Evolutionary conservation across 2,329 filamentous ascomycete genomes (phyloP), one percentile per base, ranked within the genome.

Genomic region (Nemania diffusa): DNA sequence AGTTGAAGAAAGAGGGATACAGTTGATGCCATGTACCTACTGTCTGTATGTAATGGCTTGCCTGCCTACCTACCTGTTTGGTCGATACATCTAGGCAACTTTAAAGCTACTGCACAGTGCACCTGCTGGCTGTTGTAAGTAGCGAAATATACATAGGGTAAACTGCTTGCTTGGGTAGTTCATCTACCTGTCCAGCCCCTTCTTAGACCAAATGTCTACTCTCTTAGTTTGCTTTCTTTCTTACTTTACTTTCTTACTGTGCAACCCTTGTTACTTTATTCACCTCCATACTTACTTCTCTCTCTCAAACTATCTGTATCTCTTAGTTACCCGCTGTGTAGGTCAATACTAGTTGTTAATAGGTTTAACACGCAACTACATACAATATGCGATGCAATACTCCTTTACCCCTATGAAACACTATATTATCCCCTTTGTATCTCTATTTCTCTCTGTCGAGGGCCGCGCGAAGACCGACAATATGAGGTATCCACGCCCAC

Each of bases 371-470:
- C 51, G 15, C 8, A 3, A 9, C 20, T 9, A 32, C 22, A 48
- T 26, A 32, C 26, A 64, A 68, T 65, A 69, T 55, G 51, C 59
- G 8, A 57, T 22, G 24, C 42, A 32, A 34, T 24, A 48, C 44
- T 27, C 27, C 37, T 24, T 37, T 15, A 9, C 9, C 13, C 65
- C 65, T 68, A 65, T 37, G 52, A 57, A 55, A 58, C 51, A 20
- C 42, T 27, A 48, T 42, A 50, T 46, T 40, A 53, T 48, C 15
- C 20, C 22, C 2, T 2, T 22, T 53, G 8, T 11, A 13, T 46
- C 46, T 50, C 50, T 44, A 3, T 5, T n/a, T n/a, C n/a, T n/a
- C n/a, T n/a, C n/a, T n/a, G n/a, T n/a, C n/a, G n/a, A 8, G n/a
- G 24, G 20, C 48, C 29, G 22, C 29, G 27, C 51, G 44, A 56